Base-by-base conservation (phyloP, 176 grass and related monocot genomes). In the Bolboschoenus planiculmis region DNA sequence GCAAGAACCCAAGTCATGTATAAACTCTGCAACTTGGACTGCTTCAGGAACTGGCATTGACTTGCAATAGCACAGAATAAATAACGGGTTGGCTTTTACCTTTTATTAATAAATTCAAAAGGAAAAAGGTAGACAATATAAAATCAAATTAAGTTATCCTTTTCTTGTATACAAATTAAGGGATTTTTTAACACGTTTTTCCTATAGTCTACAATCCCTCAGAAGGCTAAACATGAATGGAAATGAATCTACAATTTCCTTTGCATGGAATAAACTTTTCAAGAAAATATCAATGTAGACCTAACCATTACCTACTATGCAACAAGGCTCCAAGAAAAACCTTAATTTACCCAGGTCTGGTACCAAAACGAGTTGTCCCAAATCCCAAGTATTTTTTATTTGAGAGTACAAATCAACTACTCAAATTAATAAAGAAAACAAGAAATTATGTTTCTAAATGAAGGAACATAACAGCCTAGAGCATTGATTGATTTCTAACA, bases 161-260 rank as follows among this genome's bases (percentile, higher is more conserved):
- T n/a, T n/a, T 37, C 33, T 66, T 8, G 30, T 35, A 66, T 35
- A 66, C 11, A 66, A 66, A 72, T 72, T 44, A 72, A 44, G 9
- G n/a, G 42, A 72, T 26, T 40, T 71, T 62, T 24, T 13, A 44
- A 72, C 63, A 72, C 39, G 4, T 14, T 26, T 72, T 72, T 72
- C 30, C 36, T 70, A 40, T 37, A 70, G 20, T 64, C 29, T 64
- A 10, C 8, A 43, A 71, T 39, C 18, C 65, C 36, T 43, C 36
- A 18, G 42, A 71, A 21, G 35, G 20, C 4, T 23, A 40, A 39
- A 37, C 6, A 44, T 26, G 21, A 23, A 43, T 44, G 36, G 67
- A 72, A 72, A 46, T 72, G 36, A 72, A 72, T 26, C 39, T 72
- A 71, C 18, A 71, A n/a, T 71, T 71, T 71, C 36, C 66, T 71